These are phyloP conservation scores for Cystobasidium sp. DNA, from an alignment of 1,284 basidiomycete genomes.

Conservation along the genomic window DNA sequence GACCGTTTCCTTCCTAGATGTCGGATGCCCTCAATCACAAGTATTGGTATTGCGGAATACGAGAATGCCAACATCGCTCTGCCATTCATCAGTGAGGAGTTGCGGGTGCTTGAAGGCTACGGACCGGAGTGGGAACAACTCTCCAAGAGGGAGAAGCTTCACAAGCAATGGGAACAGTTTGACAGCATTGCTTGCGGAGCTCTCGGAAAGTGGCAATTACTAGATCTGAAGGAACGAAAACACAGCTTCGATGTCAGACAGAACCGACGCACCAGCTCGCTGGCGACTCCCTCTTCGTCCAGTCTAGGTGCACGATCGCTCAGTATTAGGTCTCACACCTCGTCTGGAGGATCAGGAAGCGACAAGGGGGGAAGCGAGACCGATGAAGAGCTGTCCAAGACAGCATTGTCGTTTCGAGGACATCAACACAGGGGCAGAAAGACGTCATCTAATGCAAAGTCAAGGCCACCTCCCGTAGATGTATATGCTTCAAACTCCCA, in stretches of 20 bases:
- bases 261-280: neutral
- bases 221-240: constrained; percentile 27
- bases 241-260: constrained; percentile 13
- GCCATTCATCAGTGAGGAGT: constrained; percentile 64
- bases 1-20: constrained; percentile 90
- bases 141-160: constrained; percentile 46
- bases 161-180: constrained; percentile 46
- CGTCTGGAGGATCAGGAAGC: constrained; percentile 25
- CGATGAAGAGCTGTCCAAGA: constrained; percentile 1
- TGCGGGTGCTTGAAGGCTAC: constrained; percentile 43
- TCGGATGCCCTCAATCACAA: constrained; percentile 93
- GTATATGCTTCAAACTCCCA: neutral
- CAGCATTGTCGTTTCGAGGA: neutral
- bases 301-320: constrained; percentile 1
- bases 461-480: constrained; percentile 3
- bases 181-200: constrained; percentile 49
- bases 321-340: neutral
- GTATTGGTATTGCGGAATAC: constrained; percentile 81
- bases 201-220: constrained; percentile 34
- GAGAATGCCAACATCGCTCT: constrained; percentile 85
- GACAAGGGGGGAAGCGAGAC: constrained; percentile 14
- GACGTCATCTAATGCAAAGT: neutral
- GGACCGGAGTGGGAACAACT: constrained; percentile 44
- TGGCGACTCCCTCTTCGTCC: constrained; percentile 5
- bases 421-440: neutral